Evolutionary conservation across 2,329 filamentous ascomycete genomes (phyloP), one percentile per base, ranked within the genome.

Genomic region (Diaporthe eres): DNA sequence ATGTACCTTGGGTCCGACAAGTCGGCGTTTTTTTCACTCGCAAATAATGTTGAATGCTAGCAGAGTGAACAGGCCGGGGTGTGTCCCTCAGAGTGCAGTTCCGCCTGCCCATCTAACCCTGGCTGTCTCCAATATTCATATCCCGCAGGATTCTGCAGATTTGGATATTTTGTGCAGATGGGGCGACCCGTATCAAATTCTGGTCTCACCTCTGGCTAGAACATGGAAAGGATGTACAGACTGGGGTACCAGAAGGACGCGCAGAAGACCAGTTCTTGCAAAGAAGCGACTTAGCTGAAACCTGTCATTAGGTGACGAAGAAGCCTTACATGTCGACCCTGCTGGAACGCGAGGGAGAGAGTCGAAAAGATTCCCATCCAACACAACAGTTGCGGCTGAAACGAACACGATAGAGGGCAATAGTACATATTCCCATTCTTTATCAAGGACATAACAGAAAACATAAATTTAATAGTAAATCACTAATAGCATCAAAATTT

Each of bases 161-260:
- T 70, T 19, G 65, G 65, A 42, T 19, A 42, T 22, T 70, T 70
- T 17, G 8, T 70, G 4, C 65, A 70, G 49, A 53, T 70, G 13
- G 65, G 65, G 0, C 47, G 65, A 42, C n/a, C 65, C 2, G 49
- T 31, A 8, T 19, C 65, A 8, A 34, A 55, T 9, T 22, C 49
- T 10, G 65, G 42, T 15, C n/a, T 31, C 34, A 42, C 12, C 0
- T 70, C 65, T 55, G 65, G 65, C 9, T 70, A 34, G 65, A 31
- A 53, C 10, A 31, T 70, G 49, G 49, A 55, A 19, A 55, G 55
- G 49, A 10, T 55, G 8, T 55, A 28, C 34, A 28, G 17, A 6
- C 22, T 70, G 10, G 65, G 65, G 0, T 70, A 55, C 5, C 65
- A 70, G 31, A 42, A 70, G 42, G 34, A 55, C 13, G 28, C 34